Base-by-base conservation (phyloP, 352 stramenopile genomes). In the Pythium plurisporium region DNA sequence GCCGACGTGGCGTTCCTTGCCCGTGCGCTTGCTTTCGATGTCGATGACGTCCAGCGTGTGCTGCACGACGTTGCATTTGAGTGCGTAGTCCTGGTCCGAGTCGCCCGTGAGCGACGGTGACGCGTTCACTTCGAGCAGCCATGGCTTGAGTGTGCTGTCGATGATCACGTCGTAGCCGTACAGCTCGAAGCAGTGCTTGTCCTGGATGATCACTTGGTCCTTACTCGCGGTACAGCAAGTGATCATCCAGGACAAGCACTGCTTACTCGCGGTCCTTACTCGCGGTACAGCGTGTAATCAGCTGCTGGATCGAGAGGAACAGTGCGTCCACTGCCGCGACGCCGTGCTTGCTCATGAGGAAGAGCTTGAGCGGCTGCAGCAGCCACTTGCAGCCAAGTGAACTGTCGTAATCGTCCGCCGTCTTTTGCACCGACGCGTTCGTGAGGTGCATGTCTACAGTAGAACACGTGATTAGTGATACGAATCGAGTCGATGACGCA, bases 391-490 rank as follows among this genome's bases (percentile, higher is more conserved):
- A 79, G 4, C 81, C 82, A n/a, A 76, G 62, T 25, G 61, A 64
- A 23, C 70, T 69, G 51, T 87, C 72, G 59, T 94, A 97, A 27
- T 94, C 87, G 5, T 90, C 70, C 6, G 72, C 76, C 7, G 73
- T 74, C 58, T 95, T 96, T 61, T 98, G 95, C 15, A 98, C 79
- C 10, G 88, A 84, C 58, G 94, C 92, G 48, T 98, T 98, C 1
- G 93, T 97, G 27, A 98, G 75, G 59, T 98, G 93, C 87, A 98
- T 97, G 60, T 86, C 70, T 79, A 91, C n/a, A 41, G 4, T 8
- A 40, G 19, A 12, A 40, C 11, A 19, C 11, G 8, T 14, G 27
- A 56, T 31, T 5, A n/a, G 17, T 46, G 22, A 41, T 14, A 40
- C 1, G 43, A 47, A 27, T 37, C n/a, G 34, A 36, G 10, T 53